Percentiles rank a stretch among this genome's conserved stretches.
Evolutionary conservation across 1,139 yeast genomes (phyloP).

Genomic region (Maudiozyma humilis): DNA sequence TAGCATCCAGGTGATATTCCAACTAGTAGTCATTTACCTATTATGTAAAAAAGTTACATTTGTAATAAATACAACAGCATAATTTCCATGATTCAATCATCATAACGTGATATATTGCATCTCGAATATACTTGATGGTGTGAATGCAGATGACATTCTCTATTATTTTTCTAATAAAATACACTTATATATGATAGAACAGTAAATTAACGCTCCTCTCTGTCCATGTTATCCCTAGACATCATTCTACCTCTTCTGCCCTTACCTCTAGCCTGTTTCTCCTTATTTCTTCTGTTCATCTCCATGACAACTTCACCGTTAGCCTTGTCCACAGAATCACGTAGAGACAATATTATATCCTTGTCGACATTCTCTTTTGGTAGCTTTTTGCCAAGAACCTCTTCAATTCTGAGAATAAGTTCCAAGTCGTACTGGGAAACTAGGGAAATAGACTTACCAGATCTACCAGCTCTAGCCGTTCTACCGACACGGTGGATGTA

Average conservation of each 20-base stretch:
- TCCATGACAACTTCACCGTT: slow-evolving; percentile 83
- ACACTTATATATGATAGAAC: neutral
- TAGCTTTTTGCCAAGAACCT: slow-evolving; percentile 68
- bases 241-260: slow-evolving; percentile 33
- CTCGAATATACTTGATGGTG: neutral
- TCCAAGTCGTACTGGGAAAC: slow-evolving; percentile 95
- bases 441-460: slow-evolving; percentile 85
- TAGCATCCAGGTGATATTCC: neutral
- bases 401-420: slow-evolving; percentile 78
- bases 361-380: slow-evolving; percentile 79
- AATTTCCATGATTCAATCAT: too few species aligned
- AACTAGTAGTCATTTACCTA: neutral
- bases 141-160: too few species aligned
- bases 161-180: neutral
- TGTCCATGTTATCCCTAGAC: slow-evolving; percentile 38
- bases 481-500: slow-evolving; percentile 96
- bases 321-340: slow-evolving; percentile 86
- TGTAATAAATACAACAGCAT: too few species aligned
- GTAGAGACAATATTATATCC: slow-evolving; percentile 68
- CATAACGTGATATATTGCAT: neutral
- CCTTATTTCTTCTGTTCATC: slow-evolving; percentile 59
- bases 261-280: slow-evolving; percentile 32
- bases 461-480: slow-evolving; percentile 95
- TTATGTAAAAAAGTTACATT: too few species aligned
- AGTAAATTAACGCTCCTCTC: slow-evolving; percentile 36